These are phyloP conservation scores for Metarhizium anisopliae DNA, from an alignment of 2,329 filamentous ascomycete genomes.

Conservation along the genomic window DNA sequence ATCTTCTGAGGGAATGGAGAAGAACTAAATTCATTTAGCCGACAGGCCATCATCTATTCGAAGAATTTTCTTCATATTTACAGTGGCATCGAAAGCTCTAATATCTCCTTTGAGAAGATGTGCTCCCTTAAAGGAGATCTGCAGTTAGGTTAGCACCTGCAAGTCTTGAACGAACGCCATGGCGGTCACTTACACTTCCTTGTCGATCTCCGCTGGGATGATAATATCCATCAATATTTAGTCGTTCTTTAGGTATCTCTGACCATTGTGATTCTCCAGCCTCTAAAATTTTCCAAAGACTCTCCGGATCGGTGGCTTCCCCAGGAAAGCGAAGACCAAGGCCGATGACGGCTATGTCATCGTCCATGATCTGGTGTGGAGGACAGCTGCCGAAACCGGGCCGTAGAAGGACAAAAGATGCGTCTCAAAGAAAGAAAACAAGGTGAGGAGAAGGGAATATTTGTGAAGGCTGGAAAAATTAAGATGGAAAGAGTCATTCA, in stretches of 20 bases:
- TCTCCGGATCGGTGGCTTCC: constrained; percentile 31
- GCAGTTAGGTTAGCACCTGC: constrained; percentile 4
- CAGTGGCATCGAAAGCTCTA: constrained; percentile 38
- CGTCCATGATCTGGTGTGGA: constrained; percentile 7
- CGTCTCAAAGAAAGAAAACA: neutral
- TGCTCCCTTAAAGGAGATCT: constrained; percentile 39
- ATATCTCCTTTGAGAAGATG: constrained; percentile 42
- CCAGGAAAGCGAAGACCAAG: constrained; percentile 44
- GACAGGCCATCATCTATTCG: neutral
- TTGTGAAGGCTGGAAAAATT: neutral
- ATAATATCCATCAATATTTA: constrained; percentile 44
- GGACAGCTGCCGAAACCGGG: neutral
- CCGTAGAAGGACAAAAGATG: neutral
- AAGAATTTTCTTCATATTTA: constrained; percentile 17
- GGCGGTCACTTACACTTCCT: constrained; percentile 31
- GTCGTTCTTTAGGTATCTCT: constrained; percentile 36
- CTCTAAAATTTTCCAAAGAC: constrained; percentile 40
- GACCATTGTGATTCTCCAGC: constrained; percentile 37
- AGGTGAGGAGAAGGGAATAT: neutral
- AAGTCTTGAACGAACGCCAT: neutral
- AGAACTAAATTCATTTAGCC: constrained; percentile 30
- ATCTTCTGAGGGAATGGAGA: constrained; percentile 39
- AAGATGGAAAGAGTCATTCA: neutral
- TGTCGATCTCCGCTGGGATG: constrained; percentile 41
- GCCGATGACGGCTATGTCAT: constrained; percentile 44